Evolutionary conservation across 257 asterid species (phyloP).

Genomic region (Solanum ahanhuiri): DNA sequence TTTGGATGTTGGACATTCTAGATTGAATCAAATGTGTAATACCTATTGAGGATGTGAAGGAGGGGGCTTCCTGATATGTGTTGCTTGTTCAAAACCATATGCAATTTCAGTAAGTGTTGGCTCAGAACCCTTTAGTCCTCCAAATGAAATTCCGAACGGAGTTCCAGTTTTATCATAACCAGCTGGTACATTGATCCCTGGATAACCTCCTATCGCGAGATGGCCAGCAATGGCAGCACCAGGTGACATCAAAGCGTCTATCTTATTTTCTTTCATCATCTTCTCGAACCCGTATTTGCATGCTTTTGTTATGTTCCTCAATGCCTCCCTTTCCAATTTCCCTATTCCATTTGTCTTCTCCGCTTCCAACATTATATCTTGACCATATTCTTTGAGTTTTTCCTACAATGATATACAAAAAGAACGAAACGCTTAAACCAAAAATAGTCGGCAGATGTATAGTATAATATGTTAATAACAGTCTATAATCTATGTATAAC

Average conservation of each 20-base stretch:
- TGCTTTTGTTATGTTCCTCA: background rate
- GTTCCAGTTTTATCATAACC: constrained; percentile 20
- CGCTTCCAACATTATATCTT: constrained; percentile 20
- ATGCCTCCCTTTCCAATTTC: constrained; percentile 15
- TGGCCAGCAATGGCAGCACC: background rate
- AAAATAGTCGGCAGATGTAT: background rate
- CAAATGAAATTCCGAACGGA: constrained; percentile 38
- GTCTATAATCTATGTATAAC: background rate
- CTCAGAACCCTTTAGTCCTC: constrained; percentile 43
- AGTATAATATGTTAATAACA: background rate
- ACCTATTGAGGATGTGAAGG: background rate
- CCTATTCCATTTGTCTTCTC: constrained; percentile 32
- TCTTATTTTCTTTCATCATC: constrained; percentile 17
- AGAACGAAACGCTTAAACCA: background rate
- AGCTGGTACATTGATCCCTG: constrained; percentile 40
- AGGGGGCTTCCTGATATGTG: constrained; percentile 44
- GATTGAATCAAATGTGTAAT: background rate
- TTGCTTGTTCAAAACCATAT: constrained; percentile 46
- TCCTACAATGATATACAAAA: constrained; percentile 18
- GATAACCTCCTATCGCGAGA: constrained; percentile 36
- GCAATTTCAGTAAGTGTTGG: constrained; percentile 45
- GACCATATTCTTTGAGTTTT: constrained; percentile 16
- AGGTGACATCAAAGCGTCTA: constrained; percentile 30
- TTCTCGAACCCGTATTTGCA: constrained; percentile 23
- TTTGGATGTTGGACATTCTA: background rate